These are phyloP conservation scores for Limnanthes douglasii DNA, from an alignment of 345 rosid genomes.

Conservation along the genomic window DNA sequence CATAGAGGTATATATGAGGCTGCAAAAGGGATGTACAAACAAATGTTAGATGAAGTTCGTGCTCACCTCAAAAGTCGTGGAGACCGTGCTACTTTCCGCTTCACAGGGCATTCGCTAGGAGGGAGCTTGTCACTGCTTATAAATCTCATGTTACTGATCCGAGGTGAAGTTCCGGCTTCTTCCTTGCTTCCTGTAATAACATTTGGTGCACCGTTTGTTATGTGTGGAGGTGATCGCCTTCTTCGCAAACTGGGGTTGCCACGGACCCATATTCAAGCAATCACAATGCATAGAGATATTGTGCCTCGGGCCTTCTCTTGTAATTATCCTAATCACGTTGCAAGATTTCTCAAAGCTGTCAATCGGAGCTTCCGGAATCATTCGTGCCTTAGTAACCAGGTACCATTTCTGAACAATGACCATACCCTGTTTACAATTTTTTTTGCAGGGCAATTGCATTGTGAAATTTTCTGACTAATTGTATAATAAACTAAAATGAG, in stretches of 20 bases:
- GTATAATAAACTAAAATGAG: not conserved
- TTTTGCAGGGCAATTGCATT: slow-evolving; percentile 6
- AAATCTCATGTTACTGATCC: slow-evolving; percentile 71
- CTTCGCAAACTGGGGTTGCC: slow-evolving; percentile 78
- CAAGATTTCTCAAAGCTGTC: slow-evolving; percentile 72
- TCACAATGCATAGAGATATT: slow-evolving; percentile 85
- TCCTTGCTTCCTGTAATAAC: slow-evolving; percentile 82
- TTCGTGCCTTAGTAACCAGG: slow-evolving; percentile 83
- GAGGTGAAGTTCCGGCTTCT: slow-evolving; percentile 70
- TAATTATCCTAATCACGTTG: slow-evolving; percentile 67
- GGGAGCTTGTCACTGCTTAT: slow-evolving; percentile 85
- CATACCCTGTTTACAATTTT: not conserved
- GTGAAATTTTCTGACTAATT: not conserved
- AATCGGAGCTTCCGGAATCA: slow-evolving; percentile 73
- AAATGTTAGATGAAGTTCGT: slow-evolving; percentile 77
- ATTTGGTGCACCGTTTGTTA: slow-evolving; percentile 83
- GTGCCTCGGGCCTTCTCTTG: slow-evolving; percentile 98
- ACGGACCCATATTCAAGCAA: slow-evolving; percentile 45
- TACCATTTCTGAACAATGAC: slow-evolving; percentile 9
- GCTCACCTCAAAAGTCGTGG: slow-evolving; percentile 58
- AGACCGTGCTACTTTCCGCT: slow-evolving; percentile 53
- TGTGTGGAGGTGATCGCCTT: slow-evolving; percentile 89
- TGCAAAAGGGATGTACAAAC: slow-evolving; percentile 86
- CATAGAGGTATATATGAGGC: slow-evolving; percentile 99
- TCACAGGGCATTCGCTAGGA: slow-evolving; percentile 95